phyloP scores from a whole-genome alignment of 345 rosid species.

The Psidium guajava region DNA sequence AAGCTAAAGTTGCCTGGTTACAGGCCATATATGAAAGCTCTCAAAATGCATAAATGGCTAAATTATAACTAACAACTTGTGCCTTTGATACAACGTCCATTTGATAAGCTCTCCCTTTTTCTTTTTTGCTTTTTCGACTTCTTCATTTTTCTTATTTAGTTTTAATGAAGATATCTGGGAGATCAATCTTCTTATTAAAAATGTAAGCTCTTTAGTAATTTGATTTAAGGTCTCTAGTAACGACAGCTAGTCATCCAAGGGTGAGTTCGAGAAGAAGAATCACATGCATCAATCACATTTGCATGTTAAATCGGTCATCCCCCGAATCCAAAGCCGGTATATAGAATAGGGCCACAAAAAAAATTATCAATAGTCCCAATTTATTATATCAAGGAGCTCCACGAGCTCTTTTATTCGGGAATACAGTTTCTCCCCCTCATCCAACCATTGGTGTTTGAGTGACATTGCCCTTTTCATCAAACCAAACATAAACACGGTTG shows the following conservation, averaged over 20 bases:
- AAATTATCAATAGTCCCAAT: not conserved
- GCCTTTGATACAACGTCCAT: not conserved
- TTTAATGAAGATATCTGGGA: not conserved
- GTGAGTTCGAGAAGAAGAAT: not conserved
- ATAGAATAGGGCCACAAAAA: not conserved
- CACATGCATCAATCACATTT: not conserved
- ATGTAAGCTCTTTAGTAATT: not conserved
- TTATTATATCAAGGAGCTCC: not conserved
- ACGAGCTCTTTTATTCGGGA: not conserved
- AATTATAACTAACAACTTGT: not conserved
- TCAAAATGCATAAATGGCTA: not conserved
- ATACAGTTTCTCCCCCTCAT: not conserved
- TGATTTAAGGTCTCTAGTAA: fast-evolving
- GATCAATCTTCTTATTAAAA: not conserved
- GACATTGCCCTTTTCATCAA: not conserved
- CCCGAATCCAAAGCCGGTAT: not conserved
- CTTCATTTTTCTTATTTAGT: not conserved
- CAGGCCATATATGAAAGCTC: slow-evolving; percentile 3
- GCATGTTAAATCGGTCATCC: not conserved
- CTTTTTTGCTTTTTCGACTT: too few species aligned
- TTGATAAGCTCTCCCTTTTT: not conserved
- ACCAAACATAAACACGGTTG: not conserved
- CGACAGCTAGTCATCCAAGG: not conserved
- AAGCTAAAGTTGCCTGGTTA: slow-evolving; percentile 15
- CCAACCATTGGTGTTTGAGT: not conserved